Percentiles rank a stretch among this genome's conserved stretches.
phyloP scores from a whole-genome alignment of 495 filamentous ascomycete genomes.

The Aspergillus hancockii region DNA sequence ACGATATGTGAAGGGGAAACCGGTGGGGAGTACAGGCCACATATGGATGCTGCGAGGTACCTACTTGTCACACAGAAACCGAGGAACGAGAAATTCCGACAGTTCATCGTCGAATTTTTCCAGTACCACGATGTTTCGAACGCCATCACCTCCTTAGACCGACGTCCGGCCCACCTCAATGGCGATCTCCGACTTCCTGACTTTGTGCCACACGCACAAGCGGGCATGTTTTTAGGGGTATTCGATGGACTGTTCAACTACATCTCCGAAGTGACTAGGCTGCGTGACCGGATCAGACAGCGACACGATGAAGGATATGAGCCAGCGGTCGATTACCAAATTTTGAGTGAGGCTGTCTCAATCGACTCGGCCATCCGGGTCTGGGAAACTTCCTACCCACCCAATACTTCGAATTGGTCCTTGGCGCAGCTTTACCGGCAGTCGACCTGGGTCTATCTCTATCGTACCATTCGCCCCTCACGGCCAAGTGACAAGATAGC shows the following conservation, averaged over 20 bases:
- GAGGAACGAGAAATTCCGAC: slow-evolving; percentile 65
- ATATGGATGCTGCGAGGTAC: slow-evolving; percentile 74
- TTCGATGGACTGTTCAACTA: slow-evolving; percentile 82
- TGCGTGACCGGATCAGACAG: slow-evolving; percentile 73
- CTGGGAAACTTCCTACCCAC: slow-evolving; percentile 73
- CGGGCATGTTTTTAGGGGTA: slow-evolving; percentile 77
- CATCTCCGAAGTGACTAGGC: slow-evolving; percentile 75
- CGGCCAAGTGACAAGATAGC: slow-evolving; percentile 66
- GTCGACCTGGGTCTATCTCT: slow-evolving; percentile 88
- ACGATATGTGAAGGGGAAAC: slow-evolving; percentile 78
- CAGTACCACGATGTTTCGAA: slow-evolving; percentile 86
- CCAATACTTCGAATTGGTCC: slow-evolving; percentile 70
- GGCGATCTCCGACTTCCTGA: slow-evolving; percentile 66
- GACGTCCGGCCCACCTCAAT: slow-evolving; percentile 52
- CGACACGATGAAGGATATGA: slow-evolving; percentile 63
- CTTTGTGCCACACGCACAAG: slow-evolving; percentile 72
- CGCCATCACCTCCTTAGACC: slow-evolving; percentile 70
- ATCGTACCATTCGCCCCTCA: slow-evolving; percentile 80
- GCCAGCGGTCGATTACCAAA: slow-evolving; percentile 72
- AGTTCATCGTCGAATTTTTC: slow-evolving; percentile 91
- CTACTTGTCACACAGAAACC: slow-evolving; percentile 62
- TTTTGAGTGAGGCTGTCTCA: slow-evolving; percentile 70
- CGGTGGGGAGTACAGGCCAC: slow-evolving; percentile 75
- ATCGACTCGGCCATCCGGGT: slow-evolving; percentile 75
- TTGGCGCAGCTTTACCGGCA: slow-evolving; percentile 84